Conservation (phyloP, 768 basidiomycete species). For the Tricholoma sp. region DNA sequence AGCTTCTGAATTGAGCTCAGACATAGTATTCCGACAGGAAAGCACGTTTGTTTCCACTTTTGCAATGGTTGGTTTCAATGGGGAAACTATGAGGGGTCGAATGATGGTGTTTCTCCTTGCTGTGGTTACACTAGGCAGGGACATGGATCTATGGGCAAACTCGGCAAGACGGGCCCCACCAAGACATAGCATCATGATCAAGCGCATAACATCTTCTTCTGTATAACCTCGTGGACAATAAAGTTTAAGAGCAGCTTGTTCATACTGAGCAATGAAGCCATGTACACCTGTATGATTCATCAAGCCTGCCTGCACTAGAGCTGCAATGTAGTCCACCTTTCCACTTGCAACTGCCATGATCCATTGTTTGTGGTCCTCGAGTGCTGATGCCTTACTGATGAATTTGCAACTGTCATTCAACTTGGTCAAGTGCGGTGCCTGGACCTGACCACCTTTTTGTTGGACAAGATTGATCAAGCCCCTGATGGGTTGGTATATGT, state of each 20-base stretch:
- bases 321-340: not conserved
- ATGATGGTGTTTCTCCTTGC: slow-evolving; percentile 1
- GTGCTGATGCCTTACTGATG: not conserved
- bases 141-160: slow-evolving; percentile 10
- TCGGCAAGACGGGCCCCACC: slow-evolving; percentile 10
- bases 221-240: too few relatives aligned
- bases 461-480: not conserved
- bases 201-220: too few relatives aligned
- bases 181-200: slow-evolving; percentile 4
- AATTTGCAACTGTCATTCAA: not conserved
- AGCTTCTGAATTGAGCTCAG: not conserved
- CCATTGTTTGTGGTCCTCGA: not conserved
- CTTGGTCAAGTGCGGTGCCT: not conserved
- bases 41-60: slow-evolving; percentile 1
- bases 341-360: not conserved
- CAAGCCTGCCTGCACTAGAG: not conserved
- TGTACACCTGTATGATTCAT: too few relatives aligned
- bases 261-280: too few relatives aligned
- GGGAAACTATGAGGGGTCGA: not conserved
- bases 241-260: too few relatives aligned
- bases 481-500: not conserved
- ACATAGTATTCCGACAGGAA: not conserved
- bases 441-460: not conserved
- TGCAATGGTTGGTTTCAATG: not conserved
- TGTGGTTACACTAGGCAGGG: slow-evolving; percentile 9